Percentiles rank a stretch among this genome's conserved stretches.
These are phyloP conservation scores for Carnegiea gigantea DNA, from an alignment of 179 eudicot species.

Conservation along the genomic window DNA sequence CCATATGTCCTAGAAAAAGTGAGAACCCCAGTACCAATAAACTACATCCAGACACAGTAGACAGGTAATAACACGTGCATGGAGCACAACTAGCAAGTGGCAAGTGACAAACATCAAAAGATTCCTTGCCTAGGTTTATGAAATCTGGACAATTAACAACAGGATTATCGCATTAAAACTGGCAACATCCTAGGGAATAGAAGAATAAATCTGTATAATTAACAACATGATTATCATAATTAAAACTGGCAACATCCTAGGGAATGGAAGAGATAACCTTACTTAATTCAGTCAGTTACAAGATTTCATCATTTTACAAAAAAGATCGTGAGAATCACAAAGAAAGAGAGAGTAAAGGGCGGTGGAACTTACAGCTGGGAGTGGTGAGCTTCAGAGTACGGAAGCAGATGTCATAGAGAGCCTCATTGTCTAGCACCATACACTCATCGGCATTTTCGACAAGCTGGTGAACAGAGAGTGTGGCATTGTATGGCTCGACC, in stretches of 20 bases:
- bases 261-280: background rate
- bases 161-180: background rate
- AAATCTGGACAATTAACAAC: background rate
- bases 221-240: background rate
- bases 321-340: background rate
- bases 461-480: slow-evolving; percentile 51
- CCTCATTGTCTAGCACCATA: slow-evolving; percentile 54
- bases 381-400: slow-evolving; percentile 52
- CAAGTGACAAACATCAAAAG: background rate
- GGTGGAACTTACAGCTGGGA: slow-evolving; percentile 45
- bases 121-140: background rate
- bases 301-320: background rate
- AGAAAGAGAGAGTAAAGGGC: background rate
- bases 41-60: background rate
- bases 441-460: slow-evolving; percentile 60
- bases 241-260: slow-evolving; percentile 5
- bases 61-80: slow-evolving; percentile 18
- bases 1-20: slow-evolving; percentile 7
- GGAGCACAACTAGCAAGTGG: background rate
- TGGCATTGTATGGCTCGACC: slow-evolving; percentile 54
- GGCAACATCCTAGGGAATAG: slow-evolving; percentile 2
- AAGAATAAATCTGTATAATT: background rate
- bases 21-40: background rate
- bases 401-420: slow-evolving; percentile 50
- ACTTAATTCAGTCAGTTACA: slow-evolving; percentile 3